Percentiles rank a stretch among this genome's conserved stretches.
These are phyloP conservation scores for Tuber magnatum DNA, from an alignment of 495 filamentous ascomycete genomes.

Conservation along the genomic window DNA sequence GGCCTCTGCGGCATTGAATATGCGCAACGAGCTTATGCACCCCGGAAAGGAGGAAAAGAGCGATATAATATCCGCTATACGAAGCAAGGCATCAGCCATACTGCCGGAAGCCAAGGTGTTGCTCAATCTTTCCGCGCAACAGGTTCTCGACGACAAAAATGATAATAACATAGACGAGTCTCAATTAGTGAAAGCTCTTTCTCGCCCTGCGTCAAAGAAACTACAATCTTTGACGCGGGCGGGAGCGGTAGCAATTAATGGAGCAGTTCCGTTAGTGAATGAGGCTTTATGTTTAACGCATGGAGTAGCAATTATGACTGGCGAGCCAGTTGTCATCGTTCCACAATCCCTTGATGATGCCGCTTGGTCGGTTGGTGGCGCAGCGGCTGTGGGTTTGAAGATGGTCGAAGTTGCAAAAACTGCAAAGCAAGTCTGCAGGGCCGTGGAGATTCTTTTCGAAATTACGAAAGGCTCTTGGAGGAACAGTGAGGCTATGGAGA, in stretches of 20 bases:
- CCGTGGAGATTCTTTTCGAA: conserved; percentile 75
- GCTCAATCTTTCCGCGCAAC: conserved; percentile 71
- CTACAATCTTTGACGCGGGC: conserved; percentile 64
- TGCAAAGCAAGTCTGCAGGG: conserved; percentile 61
- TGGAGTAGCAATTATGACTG: conserved; percentile 72
- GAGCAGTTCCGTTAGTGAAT: conserved; percentile 78
- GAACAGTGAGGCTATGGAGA: conserved; percentile 97
- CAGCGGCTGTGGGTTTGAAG: conserved; percentile 73
- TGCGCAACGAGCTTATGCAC: conserved; percentile 86
- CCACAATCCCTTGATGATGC: conserved; percentile 82
- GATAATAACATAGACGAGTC: conserved; percentile 61
- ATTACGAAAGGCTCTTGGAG: conserved; percentile 84
- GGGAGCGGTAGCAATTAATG: conserved; percentile 78
- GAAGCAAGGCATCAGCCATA: conserved; percentile 69
- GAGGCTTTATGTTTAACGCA: conserved; percentile 71
- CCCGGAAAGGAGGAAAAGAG: conserved; percentile 86
- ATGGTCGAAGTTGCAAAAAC: conserved; percentile 67
- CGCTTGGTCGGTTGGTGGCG: conserved; percentile 85
- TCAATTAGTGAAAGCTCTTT: conserved; percentile 67
- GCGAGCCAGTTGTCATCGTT: conserved; percentile 71
- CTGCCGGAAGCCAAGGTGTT: conserved; percentile 76
- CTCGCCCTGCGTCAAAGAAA: conserved; percentile 63
- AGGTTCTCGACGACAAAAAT: conserved; percentile 70
- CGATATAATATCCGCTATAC: conserved; percentile 81
- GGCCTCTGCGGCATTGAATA: conserved; percentile 82